phyloP scores from a whole-genome alignment of 129 eudicot species.

The Daucus carota region DNA sequence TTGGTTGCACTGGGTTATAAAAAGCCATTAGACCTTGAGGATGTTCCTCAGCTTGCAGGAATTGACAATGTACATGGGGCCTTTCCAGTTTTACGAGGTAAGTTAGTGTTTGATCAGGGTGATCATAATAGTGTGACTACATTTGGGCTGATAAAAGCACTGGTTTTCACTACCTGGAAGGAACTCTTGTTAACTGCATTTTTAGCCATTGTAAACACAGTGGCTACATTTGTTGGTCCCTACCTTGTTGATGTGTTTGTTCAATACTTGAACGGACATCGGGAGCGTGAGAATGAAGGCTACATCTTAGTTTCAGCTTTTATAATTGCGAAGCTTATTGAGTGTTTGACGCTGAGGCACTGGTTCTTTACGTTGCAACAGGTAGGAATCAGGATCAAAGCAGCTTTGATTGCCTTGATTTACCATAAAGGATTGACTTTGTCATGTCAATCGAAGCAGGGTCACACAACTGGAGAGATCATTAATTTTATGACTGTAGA shows the following conservation, averaged over 20 bases:
- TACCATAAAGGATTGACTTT: slow-evolving; percentile 70
- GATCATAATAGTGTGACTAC: slow-evolving; percentile 27
- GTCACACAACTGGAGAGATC: slow-evolving; percentile 66
- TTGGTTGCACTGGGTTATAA: slow-evolving; percentile 50
- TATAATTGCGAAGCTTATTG: slow-evolving; percentile 51
- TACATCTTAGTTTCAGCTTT: slow-evolving; percentile 50
- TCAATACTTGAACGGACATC: slow-evolving; percentile 52
- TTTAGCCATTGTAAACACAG: slow-evolving; percentile 35
- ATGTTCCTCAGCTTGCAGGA: slow-evolving; percentile 60
- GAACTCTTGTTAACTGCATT: slow-evolving; percentile 50
- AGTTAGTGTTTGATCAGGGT: slow-evolving; percentile 31
- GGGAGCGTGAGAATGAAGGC: slow-evolving; percentile 28
- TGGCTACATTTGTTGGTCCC: slow-evolving; percentile 75
- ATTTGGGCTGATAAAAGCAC: slow-evolving; percentile 45
- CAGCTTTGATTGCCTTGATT: slow-evolving; percentile 57
- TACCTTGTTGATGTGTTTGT: slow-evolving; percentile 65
- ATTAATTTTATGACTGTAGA: slow-evolving; percentile 82
- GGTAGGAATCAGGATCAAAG: slow-evolving; percentile 46
- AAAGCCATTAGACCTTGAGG: slow-evolving; percentile 64
- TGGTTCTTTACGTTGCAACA: slow-evolving; percentile 54
- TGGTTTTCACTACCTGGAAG: slow-evolving; percentile 42
- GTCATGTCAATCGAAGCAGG: slow-evolving; percentile 55
- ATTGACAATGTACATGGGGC: slow-evolving; percentile 38
- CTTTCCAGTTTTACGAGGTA: slow-evolving; percentile 29
- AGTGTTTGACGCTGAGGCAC: slow-evolving; percentile 63